Conservation (phyloP, 306 rosid genomes). For the Prunus campanulata region DNA sequence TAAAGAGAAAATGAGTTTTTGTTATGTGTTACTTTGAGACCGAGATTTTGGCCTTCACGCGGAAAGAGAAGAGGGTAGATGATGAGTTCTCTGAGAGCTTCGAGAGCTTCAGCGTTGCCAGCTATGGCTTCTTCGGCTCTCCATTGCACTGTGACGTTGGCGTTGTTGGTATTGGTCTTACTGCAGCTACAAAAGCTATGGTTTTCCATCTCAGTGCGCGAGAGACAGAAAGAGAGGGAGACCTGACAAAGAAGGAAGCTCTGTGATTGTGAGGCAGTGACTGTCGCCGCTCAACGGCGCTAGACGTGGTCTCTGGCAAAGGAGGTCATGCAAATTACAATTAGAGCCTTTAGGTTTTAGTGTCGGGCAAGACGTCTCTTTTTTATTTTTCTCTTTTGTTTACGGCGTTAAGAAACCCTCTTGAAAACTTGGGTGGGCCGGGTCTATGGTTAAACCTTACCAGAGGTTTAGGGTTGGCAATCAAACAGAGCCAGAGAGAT, state of each 20-base stretch:
- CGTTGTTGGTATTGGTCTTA: background rate
- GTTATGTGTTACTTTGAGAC: conserved; percentile 50
- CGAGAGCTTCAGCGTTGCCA: conserved; percentile 69
- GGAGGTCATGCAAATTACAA: background rate
- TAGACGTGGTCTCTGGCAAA: background rate
- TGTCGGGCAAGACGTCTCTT: no score
- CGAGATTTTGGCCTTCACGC: conserved; percentile 51
- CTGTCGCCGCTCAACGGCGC: background rate
- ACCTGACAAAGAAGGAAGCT: background rate
- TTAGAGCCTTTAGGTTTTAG: background rate
- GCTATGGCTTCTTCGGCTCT: conserved; percentile 75
- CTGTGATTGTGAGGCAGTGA: background rate
- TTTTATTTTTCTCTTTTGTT: no score
- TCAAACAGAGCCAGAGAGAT: conserved; percentile 25
- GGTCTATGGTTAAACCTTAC: background rate
- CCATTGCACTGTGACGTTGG: conserved; percentile 26
- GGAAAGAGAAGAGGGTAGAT: conserved; percentile 59
- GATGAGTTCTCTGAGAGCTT: conserved; percentile 75
- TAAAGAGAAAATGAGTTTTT: background rate
- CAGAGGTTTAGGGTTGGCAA: background rate
- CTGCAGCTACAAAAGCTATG: conserved; percentile 12
- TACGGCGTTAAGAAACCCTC: no score
- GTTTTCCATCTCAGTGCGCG: conserved; percentile 30
- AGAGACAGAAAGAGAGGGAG: background rate
- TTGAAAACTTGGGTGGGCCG: background rate